Evolutionary conservation across 2,329 filamentous ascomycete species (phyloP).

Genomic region (Fusarium fujikuroi): DNA sequence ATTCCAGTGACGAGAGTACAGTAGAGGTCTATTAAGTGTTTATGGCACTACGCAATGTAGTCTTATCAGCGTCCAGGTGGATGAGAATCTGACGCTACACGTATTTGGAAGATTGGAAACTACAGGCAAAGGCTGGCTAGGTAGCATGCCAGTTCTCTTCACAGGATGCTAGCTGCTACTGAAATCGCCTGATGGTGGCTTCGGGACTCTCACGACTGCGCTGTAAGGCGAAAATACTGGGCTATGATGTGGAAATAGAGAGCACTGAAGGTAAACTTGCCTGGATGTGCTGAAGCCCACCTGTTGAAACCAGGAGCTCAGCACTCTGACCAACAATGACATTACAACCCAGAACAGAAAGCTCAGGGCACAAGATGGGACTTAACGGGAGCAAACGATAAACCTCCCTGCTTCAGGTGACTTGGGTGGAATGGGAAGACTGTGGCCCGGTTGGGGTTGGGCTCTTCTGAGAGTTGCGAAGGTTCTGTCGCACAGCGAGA

Average conservation of each 20-base stretch:
- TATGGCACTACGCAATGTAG: not conserved
- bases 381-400: not conserved
- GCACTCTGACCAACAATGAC: not conserved
- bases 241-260: not conserved
- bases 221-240: not conserved
- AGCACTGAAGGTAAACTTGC: not conserved
- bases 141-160: not conserved
- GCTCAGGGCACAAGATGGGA: not conserved
- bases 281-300: conserved; percentile 4
- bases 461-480: conserved; percentile 27
- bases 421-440: not conserved
- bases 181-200: not conserved
- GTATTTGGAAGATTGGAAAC: not conserved
- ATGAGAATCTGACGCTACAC: not conserved
- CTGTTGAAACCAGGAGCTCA: not conserved
- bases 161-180: not conserved
- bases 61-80: not conserved
- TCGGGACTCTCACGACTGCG: not conserved
- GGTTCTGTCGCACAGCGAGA: conserved; percentile 25
- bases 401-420: not conserved
- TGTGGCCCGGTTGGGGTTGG: not conserved
- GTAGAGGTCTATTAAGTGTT: not conserved
- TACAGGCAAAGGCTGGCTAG: not conserved
- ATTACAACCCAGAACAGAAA: not conserved
- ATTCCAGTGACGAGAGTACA: not conserved